Base-by-base conservation (phyloP, 495 filamentous ascomycete genomes). In the Neurospora sublineolata region DNA sequence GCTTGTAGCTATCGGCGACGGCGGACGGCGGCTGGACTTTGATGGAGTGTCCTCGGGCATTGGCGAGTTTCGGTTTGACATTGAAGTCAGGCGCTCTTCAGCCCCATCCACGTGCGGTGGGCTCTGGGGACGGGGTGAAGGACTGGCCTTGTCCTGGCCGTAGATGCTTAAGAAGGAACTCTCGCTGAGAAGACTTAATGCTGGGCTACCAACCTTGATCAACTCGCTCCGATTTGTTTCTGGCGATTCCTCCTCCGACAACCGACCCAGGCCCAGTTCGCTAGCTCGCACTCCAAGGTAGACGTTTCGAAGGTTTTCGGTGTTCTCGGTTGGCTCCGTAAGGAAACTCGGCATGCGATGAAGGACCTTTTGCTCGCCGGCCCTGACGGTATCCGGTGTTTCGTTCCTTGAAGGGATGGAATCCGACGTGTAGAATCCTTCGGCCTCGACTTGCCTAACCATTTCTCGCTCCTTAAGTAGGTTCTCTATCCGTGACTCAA, bases 161-260 rank as follows among this genome's bases (percentile, higher is more conserved):
- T 90, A 89, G 7, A 92, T 83, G 76, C 89, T 90, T 12, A 91
- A 75, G 73, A 94, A 92, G 38, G 91, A 93, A 75, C 90, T 92
- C 79, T 94, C 91, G 76, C 92, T 94, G 37, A 94, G 84, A 20
- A 92, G 85, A 73, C 92, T 94, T 23, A 94, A 81, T 67, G 90
- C 86, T 9, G 91, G 91, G 68, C 90, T 92, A 67, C 80, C 77
- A 71, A 85, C 74, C 69, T 78, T 77, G 70, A 82, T 83, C 36
- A 75, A 75, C 18, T 74, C 74, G 4, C 46, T 69, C 69, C 75
- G 71, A 64, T 76, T 72, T 67, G 78, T 67, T 12, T 82, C 81
- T 60, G 52, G 52, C 70, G 72, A 78, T n/a, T 77, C 75, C 44
- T 81, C 79, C 73, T 81, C 79, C 37, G 76, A 74, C 40, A 82